Percentiles rank a stretch among this genome's conserved stretches.
Evolutionary conservation across 129 eudicot species (phyloP).

Genomic region (Artemisia tridentata): DNA sequence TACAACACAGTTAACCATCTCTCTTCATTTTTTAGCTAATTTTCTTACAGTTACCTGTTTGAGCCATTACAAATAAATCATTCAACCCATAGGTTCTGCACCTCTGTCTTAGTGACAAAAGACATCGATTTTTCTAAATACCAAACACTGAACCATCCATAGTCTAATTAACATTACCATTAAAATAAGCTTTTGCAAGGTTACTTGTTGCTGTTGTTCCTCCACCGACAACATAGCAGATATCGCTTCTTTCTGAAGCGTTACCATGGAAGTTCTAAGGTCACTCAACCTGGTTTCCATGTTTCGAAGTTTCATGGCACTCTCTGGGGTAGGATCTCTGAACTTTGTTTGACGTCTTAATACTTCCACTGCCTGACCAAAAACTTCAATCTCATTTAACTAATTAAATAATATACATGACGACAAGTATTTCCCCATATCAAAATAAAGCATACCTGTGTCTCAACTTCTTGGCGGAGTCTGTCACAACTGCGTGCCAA

Average conservation of each 20-base stretch:
- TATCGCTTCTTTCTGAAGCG: slow-evolving; percentile 83
- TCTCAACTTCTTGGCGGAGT: slow-evolving; percentile 82
- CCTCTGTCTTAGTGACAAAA: too few relatives aligned
- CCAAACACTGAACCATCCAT: too few relatives aligned
- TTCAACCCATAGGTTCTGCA: too few relatives aligned
- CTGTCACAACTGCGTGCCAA: slow-evolving; percentile 71
- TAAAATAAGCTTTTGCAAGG: slow-evolving; percentile 73
- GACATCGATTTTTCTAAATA: too few relatives aligned
- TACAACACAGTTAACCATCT: too few relatives aligned
- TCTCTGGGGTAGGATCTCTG: slow-evolving; percentile 62
- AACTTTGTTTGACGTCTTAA: slow-evolving; percentile 64
- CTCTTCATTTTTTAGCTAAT: too few relatives aligned
- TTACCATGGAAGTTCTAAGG: slow-evolving; percentile 59
- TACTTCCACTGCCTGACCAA: slow-evolving; percentile 71
- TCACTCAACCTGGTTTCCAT: slow-evolving; percentile 67
- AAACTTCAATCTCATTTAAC: slow-evolving; percentile 10
- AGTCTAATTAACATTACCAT: slow-evolving; percentile 47
- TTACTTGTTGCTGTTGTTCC: slow-evolving; percentile 81
- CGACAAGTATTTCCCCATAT: not conserved
- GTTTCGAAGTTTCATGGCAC: slow-evolving; percentile 56
- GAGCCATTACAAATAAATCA: too few relatives aligned
- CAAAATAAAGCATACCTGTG: slow-evolving; percentile 54
- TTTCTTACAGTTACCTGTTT: too few relatives aligned
- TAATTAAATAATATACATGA: not conserved
- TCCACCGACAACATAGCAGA: slow-evolving; percentile 89